Evolutionary conservation across 306 rosid genomes (phyloP).

Genomic region (Trichosanthes truncata): DNA sequence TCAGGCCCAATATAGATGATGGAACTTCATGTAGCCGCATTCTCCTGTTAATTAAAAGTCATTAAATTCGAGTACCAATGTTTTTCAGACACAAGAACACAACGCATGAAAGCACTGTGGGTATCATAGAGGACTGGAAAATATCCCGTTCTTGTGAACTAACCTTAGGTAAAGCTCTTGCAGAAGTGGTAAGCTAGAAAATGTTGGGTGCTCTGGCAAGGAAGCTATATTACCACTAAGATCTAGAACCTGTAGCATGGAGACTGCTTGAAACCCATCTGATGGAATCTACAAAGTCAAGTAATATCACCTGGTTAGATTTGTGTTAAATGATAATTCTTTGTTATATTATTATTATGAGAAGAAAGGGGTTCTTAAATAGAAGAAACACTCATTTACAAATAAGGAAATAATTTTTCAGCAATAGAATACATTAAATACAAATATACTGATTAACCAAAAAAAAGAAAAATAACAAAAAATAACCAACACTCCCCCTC

Average conservation of each 20-base stretch:
- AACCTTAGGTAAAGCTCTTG: slow-evolving; percentile 90
- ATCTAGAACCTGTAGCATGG: slow-evolving; percentile 70
- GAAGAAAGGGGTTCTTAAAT: no score
- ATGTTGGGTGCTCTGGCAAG: slow-evolving; percentile 45
- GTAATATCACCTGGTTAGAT: not conserved
- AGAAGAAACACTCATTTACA: no score
- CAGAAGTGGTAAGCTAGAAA: slow-evolving; percentile 57
- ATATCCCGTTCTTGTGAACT: slow-evolving; percentile 23
- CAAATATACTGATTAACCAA: no score
- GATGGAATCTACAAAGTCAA: slow-evolving; percentile 49
- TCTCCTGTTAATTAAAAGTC: slow-evolving; percentile 42
- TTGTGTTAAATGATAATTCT: no score
- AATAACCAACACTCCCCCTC: no score
- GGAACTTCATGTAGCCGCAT: slow-evolving; percentile 61
- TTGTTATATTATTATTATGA: no score
- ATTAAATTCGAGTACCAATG: not conserved
- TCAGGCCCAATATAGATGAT: slow-evolving; percentile 52
- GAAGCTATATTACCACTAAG: slow-evolving; percentile 63
- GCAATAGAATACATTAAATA: no score
- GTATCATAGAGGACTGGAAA: not conserved
- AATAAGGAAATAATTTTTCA: no score
- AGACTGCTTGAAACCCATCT: slow-evolving; percentile 62
- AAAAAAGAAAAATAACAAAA: no score
- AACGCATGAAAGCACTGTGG: not conserved
- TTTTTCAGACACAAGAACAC: not conserved